Evolutionary conservation across 2,329 filamentous ascomycete species (phyloP).

Genomic region (Fusarium sp.): DNA sequence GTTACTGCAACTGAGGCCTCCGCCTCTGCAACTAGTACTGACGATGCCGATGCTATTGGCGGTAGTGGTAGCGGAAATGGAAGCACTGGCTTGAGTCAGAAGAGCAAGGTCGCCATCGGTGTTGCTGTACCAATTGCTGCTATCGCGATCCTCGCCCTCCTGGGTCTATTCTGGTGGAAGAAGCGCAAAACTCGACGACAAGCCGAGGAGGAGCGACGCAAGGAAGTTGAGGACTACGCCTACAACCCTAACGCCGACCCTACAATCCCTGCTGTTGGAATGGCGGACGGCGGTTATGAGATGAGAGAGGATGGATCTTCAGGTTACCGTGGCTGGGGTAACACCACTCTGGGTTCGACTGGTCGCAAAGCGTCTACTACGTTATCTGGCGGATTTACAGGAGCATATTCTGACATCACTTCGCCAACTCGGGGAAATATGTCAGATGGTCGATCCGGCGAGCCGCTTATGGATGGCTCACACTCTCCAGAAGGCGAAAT

Average conservation of each 20-base stretch:
- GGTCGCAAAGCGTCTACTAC: conserved; percentile 91
- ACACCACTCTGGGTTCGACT: conserved; percentile 76
- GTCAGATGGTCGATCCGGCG: conserved; percentile 78
- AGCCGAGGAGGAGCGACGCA: conserved; percentile 88
- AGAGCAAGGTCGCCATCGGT: conserved; percentile 87
- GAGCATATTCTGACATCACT: conserved; percentile 79
- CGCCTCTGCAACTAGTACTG: conserved; percentile 44
- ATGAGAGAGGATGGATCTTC: conserved; percentile 82
- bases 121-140: conserved; percentile 94
- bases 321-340: conserved; percentile 96
- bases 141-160: conserved; percentile 83
- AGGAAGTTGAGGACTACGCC: conserved; percentile 96
- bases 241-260: conserved; percentile 99
- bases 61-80: conserved; percentile 37
- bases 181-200: conserved; percentile 87
- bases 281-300: conserved; percentile 71
- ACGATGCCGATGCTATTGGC: conserved; percentile 50
- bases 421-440: conserved; percentile 73
- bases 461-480: conserved; percentile 67
- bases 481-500: conserved; percentile 81
- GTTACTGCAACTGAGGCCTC: conserved; percentile 28
- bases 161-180: conserved; percentile 86
- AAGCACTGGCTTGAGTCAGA: conserved; percentile 66
- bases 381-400: conserved; percentile 79
- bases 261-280: conserved; percentile 70